These are phyloP conservation scores for Metschnikowia matae DNA, from an alignment of 805 yeast genomes.

Conservation along the genomic window DNA sequence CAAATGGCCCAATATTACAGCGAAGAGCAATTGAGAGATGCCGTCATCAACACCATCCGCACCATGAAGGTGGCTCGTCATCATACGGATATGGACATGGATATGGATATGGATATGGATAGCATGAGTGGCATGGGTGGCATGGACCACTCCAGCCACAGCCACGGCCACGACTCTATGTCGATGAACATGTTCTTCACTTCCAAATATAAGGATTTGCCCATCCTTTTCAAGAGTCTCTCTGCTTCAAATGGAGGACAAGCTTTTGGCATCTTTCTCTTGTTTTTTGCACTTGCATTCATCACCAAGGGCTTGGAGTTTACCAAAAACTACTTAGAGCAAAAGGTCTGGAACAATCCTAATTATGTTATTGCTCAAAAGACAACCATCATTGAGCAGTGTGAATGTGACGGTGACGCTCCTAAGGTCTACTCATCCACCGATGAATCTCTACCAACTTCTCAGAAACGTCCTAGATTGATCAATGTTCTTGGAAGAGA, in stretches of 20 bases:
- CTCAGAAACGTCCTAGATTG: slow-evolving; percentile 4
- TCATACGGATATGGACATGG: slow-evolving; percentile 6
- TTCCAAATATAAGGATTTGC: slow-evolving; percentile 46
- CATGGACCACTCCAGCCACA: slow-evolving; percentile 4
- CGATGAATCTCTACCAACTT: slow-evolving; percentile 7
- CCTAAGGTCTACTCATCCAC: slow-evolving; percentile 5
- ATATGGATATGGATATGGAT: slow-evolving; percentile 19
- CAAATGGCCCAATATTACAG: background rate
- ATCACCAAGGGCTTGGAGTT: slow-evolving; percentile 58
- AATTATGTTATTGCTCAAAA: slow-evolving; percentile 18
- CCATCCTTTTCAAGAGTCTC: slow-evolving; percentile 58
- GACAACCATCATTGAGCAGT: slow-evolving; percentile 17
- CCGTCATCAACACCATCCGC: background rate
- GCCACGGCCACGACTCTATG: slow-evolving; percentile 12
- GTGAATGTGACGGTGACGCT: slow-evolving; percentile 17
- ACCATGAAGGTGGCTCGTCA: slow-evolving; percentile 1
- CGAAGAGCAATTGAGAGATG: slow-evolving; percentile 1
- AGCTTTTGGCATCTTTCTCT: slow-evolving; percentile 70
- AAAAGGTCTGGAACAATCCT: slow-evolving; percentile 54
- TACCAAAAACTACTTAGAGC: slow-evolving; percentile 60
- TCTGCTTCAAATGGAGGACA: slow-evolving; percentile 51
- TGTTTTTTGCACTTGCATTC: slow-evolving; percentile 56
- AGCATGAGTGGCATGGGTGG: background rate
- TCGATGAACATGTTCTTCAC: slow-evolving; percentile 59
- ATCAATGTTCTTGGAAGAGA: slow-evolving; percentile 41